Conservation (phyloP, 768 basidiomycete genomes). For the Butyriboletus loyo region DNA sequence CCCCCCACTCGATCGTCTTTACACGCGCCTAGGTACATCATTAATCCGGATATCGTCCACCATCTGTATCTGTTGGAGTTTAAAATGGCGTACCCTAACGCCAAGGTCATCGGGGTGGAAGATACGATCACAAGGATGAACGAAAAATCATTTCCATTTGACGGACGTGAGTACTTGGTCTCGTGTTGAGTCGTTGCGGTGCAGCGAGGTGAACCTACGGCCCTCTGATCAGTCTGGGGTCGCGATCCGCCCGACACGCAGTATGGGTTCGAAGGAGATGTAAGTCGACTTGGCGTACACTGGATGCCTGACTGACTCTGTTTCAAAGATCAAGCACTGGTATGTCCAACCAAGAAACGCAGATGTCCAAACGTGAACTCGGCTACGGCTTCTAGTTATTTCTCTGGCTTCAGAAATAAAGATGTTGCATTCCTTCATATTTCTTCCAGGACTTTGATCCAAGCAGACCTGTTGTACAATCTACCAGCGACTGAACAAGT, state of each 20-base stretch:
- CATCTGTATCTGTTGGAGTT: conserved; percentile 60
- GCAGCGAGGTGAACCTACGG: neutral
- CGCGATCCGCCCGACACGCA: conserved; percentile 56
- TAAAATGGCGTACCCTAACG: conserved; percentile 66
- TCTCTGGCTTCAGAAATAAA: conserved; percentile 68
- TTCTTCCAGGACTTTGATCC: conserved; percentile 65
- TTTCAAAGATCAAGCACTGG: conserved; percentile 50
- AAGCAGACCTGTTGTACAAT: conserved; percentile 84
- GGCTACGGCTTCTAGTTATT: conserved; percentile 45
- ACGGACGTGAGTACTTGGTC: conserved; percentile 51
- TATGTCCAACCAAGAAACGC: conserved; percentile 16
- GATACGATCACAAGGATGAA: conserved; percentile 49
- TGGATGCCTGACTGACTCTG: neutral
- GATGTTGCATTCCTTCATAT: conserved; percentile 83
- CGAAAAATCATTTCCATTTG: conserved; percentile 53
- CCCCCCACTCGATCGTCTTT: neutral
- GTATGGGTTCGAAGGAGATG: conserved; percentile 79
- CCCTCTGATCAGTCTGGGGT: conserved; percentile 47
- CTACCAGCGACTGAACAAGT: conserved; percentile 77
- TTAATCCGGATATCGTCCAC: conserved; percentile 57
- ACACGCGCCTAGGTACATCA: conserved; percentile 45
- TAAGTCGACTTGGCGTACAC: conserved; percentile 19
- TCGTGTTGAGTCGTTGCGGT: neutral
- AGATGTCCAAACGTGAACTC: neutral
- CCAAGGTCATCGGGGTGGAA: conserved; percentile 68